phyloP scores from a whole-genome alignment of 2,329 filamentous ascomycete genomes.

The Zymoseptoria brevis region DNA sequence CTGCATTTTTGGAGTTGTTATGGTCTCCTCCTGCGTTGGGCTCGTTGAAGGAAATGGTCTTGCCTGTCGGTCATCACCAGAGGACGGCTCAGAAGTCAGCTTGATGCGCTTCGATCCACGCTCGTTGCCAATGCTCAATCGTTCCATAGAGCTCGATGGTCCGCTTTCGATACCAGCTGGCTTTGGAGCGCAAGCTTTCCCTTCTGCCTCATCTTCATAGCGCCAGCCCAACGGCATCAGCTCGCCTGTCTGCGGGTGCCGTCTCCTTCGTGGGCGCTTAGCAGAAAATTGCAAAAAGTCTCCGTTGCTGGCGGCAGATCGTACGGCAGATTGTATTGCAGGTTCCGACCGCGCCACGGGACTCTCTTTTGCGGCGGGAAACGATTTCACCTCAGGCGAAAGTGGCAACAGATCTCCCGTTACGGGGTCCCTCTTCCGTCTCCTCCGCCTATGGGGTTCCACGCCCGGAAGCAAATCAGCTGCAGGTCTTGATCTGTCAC shows the following conservation, averaged over 20 bases:
- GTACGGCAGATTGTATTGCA: not conserved
- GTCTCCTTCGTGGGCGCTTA: constrained; percentile 21
- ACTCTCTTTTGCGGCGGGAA: not conserved
- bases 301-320: not conserved
- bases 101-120: constrained; percentile 15
- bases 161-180: not conserved
- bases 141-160: constrained; percentile 2
- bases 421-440: constrained; percentile 24
- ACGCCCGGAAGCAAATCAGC: not conserved
- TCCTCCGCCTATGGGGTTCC: constrained; percentile 15
- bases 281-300: not conserved
- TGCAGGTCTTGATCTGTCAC: not conserved
- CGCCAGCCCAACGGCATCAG: constrained; percentile 28
- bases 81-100: constrained; percentile 12
- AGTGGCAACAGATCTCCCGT: constrained; percentile 25
- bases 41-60: not conserved
- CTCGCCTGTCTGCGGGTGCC: constrained; percentile 25
- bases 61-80: constrained; percentile 6
- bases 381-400: not conserved
- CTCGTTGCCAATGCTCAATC: constrained; percentile 14
- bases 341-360: not conserved
- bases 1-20: not conserved
- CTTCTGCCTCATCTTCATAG: constrained; percentile 16
- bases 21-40: not conserved
- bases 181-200: constrained; percentile 1